Evolutionary conservation across 2,329 filamentous ascomycete genomes (phyloP).

Genomic region (Hymenoscyphus repandus): DNA sequence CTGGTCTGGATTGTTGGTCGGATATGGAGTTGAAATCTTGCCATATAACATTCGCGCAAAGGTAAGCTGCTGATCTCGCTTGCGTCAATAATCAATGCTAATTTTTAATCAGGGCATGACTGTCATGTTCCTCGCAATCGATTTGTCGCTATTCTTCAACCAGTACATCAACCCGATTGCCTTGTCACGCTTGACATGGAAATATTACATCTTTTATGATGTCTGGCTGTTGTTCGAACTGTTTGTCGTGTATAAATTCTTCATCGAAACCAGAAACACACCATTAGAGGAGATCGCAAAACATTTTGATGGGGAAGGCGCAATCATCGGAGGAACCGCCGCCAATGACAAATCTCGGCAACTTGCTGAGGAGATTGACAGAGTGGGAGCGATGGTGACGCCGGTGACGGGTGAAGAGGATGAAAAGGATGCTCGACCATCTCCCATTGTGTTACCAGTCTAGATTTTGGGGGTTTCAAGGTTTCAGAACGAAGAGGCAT

Average conservation of each 20-base stretch:
- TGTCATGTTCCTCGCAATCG: constrained; percentile 38
- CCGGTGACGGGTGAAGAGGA: not conserved
- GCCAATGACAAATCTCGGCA: constrained; percentile 13
- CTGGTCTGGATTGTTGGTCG: constrained; percentile 24
- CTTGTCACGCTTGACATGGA: constrained; percentile 34
- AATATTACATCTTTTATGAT: constrained; percentile 38
- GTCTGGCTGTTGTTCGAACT: constrained; percentile 27
- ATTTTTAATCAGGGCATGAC: constrained; percentile 26
- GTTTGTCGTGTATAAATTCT: constrained; percentile 25
- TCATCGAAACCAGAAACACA: constrained; percentile 37
- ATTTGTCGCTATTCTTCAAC: constrained; percentile 37
- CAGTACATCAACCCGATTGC: constrained; percentile 37
- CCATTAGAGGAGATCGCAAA: constrained; percentile 40
- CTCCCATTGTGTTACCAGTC: not conserved
- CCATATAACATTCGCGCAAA: constrained; percentile 30
- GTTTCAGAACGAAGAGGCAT: too few species aligned
- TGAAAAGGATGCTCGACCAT: not conserved
- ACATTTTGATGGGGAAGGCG: constrained; percentile 38
- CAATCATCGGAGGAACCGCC: constrained; percentile 17
- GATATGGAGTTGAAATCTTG: constrained; percentile 26
- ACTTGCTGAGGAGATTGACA: constrained; percentile 13
- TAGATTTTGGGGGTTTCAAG: not conserved
- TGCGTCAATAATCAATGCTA: not conserved
- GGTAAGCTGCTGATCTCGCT: constrained; percentile 3
- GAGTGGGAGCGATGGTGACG: constrained; percentile 2